These are phyloP conservation scores for Pascua sp. DNA, from an alignment of 1,284 basidiomycete genomes.

Conservation along the genomic window DNA sequence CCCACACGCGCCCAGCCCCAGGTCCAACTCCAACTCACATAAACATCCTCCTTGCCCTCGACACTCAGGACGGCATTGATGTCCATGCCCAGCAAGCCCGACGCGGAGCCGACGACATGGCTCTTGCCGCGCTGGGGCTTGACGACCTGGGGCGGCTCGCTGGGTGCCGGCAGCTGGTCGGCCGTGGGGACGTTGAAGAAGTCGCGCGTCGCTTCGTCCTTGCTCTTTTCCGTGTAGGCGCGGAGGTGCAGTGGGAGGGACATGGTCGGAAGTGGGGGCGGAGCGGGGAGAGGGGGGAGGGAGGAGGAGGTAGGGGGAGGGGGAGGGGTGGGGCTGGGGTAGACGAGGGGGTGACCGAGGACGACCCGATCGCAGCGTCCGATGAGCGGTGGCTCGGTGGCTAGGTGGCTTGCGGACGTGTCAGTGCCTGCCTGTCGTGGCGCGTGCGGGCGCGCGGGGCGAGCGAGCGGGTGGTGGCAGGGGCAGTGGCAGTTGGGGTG, in stretches of 20 bases:
- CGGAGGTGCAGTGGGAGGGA: conserved; percentile 64
- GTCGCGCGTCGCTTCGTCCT: conserved; percentile 72
- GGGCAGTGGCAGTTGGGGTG: too few relatives aligned
- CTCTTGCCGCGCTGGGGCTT: conserved; percentile 21
- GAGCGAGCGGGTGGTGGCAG: too few relatives aligned
- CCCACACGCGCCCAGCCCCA: too few relatives aligned
- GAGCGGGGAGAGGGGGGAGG: not conserved
- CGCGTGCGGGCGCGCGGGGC: too few relatives aligned
- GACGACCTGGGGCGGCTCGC: conserved; percentile 32
- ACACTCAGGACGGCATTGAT: conserved; percentile 86
- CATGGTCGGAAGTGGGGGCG: conserved; percentile 30
- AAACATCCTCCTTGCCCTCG: conserved; percentile 81
- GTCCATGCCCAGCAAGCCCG: conserved; percentile 62
- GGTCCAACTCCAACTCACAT: conserved; percentile 60
- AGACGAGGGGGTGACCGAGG: not conserved
- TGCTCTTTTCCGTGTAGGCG: conserved; percentile 84
- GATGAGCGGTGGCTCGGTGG: not conserved
- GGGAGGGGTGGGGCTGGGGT: not conserved
- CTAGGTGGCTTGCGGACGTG: too few relatives aligned
- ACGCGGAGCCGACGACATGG: conserved; percentile 5
- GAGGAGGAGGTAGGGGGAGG: not conserved
- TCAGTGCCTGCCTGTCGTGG: too few relatives aligned
- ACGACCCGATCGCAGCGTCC: too few relatives aligned
- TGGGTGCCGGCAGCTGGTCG: conserved; percentile 33
- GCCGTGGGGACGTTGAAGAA: conserved; percentile 73